These are phyloP conservation scores for Cornus suecica DNA, from an alignment of 148 eudicot species.

Conservation along the genomic window DNA sequence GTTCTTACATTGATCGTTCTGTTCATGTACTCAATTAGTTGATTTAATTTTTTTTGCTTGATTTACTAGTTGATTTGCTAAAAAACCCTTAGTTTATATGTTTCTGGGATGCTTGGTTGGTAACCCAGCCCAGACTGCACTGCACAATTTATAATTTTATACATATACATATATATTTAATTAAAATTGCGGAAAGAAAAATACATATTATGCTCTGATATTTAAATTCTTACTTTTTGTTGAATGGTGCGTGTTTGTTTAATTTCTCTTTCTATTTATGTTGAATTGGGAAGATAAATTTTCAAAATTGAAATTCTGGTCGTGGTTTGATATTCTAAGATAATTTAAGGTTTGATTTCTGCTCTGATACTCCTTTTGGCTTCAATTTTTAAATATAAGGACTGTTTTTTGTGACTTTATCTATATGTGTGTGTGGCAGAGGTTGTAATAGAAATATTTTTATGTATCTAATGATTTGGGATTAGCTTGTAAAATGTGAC, in stretches of 20 bases:
- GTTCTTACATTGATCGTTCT: too few species aligned
- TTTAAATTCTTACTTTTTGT: too few species aligned
- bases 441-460: neutral
- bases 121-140: too few species aligned
- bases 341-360: slow-evolving; percentile 6
- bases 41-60: too few species aligned
- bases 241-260: neutral
- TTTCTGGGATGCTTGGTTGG: too few species aligned
- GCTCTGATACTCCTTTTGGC: slow-evolving; percentile 11
- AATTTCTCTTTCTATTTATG: neutral
- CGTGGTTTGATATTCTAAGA: neutral
- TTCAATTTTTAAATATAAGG: neutral
- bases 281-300: neutral
- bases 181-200: too few species aligned
- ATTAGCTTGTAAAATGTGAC: neutral
- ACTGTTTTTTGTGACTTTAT: neutral
- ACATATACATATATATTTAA: too few species aligned
- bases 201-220: too few species aligned
- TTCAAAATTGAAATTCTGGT: neutral
- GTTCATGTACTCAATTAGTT: too few species aligned
- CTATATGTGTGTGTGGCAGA: neutral
- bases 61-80: too few species aligned
- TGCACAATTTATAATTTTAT: too few species aligned
- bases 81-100: too few species aligned
- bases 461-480: neutral